These are phyloP conservation scores for Lanmaoa rubissima DNA, from an alignment of 768 basidiomycete species.

Conservation along the genomic window DNA sequence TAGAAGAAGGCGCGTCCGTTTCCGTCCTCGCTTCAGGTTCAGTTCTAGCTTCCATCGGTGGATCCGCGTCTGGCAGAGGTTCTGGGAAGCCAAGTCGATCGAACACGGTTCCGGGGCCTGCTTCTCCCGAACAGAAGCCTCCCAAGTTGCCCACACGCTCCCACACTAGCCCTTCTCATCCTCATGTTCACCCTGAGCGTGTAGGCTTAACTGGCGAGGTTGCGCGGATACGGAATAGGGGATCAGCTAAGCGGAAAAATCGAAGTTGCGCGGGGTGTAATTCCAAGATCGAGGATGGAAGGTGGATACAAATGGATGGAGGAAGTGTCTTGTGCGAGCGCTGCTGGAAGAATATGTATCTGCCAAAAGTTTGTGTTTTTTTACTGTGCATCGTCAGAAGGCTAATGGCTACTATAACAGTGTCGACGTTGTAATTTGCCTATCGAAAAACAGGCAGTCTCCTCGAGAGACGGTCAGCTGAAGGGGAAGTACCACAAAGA, in stretches of 20 bases:
- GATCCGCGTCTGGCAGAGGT: slow-evolving; percentile 14
- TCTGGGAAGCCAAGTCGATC: slow-evolving; percentile 40
- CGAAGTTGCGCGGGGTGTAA: slow-evolving; percentile 68
- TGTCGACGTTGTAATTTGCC: slow-evolving; percentile 85
- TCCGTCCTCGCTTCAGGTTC: slow-evolving; percentile 36
- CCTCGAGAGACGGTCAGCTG: slow-evolving; percentile 87
- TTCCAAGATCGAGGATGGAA: slow-evolving; percentile 68
- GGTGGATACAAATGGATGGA: slow-evolving; percentile 80
- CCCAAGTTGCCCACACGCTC: slow-evolving; percentile 58
- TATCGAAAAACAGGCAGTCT: slow-evolving; percentile 90
- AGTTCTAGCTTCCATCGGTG: slow-evolving; percentile 31
- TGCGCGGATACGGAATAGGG: slow-evolving; percentile 32
- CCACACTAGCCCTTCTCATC: slow-evolving; percentile 47
- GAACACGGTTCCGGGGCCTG: slow-evolving; percentile 50
- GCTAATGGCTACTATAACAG: slow-evolving; percentile 35
- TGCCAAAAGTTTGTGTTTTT: slow-evolving; percentile 70
- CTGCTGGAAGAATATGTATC: slow-evolving; percentile 96
- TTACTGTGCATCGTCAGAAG: not conserved
- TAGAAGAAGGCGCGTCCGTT: slow-evolving; percentile 42
- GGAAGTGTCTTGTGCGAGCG: slow-evolving; percentile 78
- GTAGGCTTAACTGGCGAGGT: slow-evolving; percentile 27
- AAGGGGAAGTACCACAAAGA: slow-evolving; percentile 94
- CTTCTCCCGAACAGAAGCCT: slow-evolving; percentile 43
- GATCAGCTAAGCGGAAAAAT: slow-evolving; percentile 32
- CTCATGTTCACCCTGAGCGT: slow-evolving; percentile 32